Evolutionary conservation across 1,139 yeast genomes (phyloP).

Genomic region (Keqinozyma sinolaborantium): DNA sequence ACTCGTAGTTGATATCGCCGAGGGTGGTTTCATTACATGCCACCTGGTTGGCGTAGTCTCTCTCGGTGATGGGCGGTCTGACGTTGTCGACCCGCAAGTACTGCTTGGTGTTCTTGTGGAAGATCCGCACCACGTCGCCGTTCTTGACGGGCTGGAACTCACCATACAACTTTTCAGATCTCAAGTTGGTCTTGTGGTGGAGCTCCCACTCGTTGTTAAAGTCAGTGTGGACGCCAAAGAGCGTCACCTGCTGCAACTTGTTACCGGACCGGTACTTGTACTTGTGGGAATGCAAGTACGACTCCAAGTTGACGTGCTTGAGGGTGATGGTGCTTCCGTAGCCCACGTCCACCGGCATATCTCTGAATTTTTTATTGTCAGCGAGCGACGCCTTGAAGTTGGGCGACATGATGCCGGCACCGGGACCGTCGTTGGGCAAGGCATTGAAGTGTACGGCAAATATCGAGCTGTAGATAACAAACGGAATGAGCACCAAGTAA

Average conservation of each 20-base stretch:
- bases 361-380: constrained; percentile 32
- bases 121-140: constrained; percentile 53
- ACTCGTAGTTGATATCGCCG: constrained; percentile 53
- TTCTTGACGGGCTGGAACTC: constrained; percentile 39
- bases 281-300: constrained; percentile 68
- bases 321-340: constrained; percentile 67
- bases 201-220: constrained; percentile 65
- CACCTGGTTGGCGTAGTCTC: constrained; percentile 75
- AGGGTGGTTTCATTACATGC: constrained; percentile 56
- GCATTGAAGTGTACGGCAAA: constrained; percentile 49
- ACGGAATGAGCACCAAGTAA: constrained; percentile 45
- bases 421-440: constrained; percentile 48
- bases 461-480: constrained; percentile 42
- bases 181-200: constrained; percentile 38
- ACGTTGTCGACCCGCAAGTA: constrained; percentile 53
- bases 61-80: constrained; percentile 77
- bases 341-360: constrained; percentile 48
- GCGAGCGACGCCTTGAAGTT: constrained; percentile 52
- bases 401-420: constrained; percentile 50
- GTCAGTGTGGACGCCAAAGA: constrained; percentile 50
- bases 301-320: constrained; percentile 60
- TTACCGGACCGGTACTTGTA: constrained; percentile 52
- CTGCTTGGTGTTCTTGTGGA: constrained; percentile 59
- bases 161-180: constrained; percentile 26
- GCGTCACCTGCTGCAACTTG: constrained; percentile 64